A percentile compares a stretch with the other conserved stretches of the same genome.
Conservation (phyloP, 106 monocot species). For the Platanthera zijinensis region DNA sequence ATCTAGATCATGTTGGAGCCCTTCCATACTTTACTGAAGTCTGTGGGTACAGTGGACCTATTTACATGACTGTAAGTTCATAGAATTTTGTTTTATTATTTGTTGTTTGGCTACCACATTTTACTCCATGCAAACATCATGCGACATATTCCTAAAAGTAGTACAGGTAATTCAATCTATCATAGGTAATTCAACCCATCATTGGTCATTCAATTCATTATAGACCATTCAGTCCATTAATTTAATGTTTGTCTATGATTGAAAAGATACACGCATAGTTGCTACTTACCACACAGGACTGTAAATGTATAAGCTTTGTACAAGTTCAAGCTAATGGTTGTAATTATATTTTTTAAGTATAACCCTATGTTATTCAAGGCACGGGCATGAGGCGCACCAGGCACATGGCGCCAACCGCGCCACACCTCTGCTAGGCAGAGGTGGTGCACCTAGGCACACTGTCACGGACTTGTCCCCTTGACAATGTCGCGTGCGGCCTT, state of each 20-base stretch:
- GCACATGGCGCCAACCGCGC: too few relatives aligned
- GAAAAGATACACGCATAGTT: background rate
- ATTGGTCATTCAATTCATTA: background rate
- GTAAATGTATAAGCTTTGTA: background rate
- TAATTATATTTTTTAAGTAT: background rate
- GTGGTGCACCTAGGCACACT: too few relatives aligned
- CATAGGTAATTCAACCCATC: background rate
- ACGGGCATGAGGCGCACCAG: too few relatives aligned
- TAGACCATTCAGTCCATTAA: background rate
- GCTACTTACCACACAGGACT: background rate
- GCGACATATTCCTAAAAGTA: background rate
- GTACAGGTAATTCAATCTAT: background rate
- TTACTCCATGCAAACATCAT: background rate
- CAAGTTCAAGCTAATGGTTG: background rate
- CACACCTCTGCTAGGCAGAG: too few relatives aligned
- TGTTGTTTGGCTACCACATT: background rate
- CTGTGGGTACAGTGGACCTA: constrained; percentile 81
- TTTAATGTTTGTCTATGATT: background rate
- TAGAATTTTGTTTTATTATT: background rate
- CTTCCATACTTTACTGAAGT: constrained; percentile 98
- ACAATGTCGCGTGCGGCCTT: too few relatives aligned
- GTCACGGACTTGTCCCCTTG: too few relatives aligned
- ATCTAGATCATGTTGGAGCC: constrained; percentile 93
- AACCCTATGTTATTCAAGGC: too few relatives aligned
- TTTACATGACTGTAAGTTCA: constrained; percentile 84